Conservation (phyloP, 2,329 filamentous ascomycete species). For the Penicillium sp. region DNA sequence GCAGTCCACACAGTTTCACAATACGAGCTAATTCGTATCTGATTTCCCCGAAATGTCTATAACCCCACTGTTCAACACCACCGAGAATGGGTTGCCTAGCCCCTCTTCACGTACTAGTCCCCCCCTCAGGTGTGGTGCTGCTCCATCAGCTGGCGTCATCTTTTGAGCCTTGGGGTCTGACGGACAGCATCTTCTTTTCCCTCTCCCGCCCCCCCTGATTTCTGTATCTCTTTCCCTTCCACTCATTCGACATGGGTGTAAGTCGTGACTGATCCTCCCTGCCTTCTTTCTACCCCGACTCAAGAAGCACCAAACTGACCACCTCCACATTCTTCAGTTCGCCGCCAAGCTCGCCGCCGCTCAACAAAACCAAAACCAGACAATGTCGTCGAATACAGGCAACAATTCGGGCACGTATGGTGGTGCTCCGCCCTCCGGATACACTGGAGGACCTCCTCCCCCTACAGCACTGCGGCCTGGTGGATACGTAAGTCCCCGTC, state of each 20-base stretch:
- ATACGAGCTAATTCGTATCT: background rate
- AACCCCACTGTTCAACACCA: conserved; percentile 1
- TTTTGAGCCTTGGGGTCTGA: background rate
- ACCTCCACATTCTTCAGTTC: conserved; percentile 32
- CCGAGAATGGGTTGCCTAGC: background rate
- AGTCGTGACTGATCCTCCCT: background rate
- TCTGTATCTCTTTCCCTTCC: background rate
- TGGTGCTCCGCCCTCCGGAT: conserved; percentile 43
- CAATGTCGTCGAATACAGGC: conserved; percentile 24
- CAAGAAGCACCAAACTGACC: background rate
- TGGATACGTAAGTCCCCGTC: conserved; percentile 56
- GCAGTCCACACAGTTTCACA: background rate
- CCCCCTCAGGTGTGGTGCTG: conserved; percentile 14
- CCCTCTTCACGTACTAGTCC: too few species aligned
- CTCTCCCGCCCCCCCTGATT: background rate
- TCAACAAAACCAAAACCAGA: conserved; percentile 32
- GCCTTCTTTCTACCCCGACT: background rate
- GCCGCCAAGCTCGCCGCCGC: conserved; percentile 46
- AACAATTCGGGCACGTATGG: conserved; percentile 35
- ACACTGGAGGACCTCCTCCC: conserved; percentile 45
- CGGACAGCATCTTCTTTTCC: background rate
- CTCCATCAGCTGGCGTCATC: conserved; percentile 13
- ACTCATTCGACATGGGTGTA: conserved; percentile 19
- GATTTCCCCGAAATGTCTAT: background rate
- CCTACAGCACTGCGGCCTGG: conserved; percentile 41